These are phyloP conservation scores for Cyclostephanos invisitatus DNA, from an alignment of 108 stramenopile genomes.

Conservation along the genomic window DNA sequence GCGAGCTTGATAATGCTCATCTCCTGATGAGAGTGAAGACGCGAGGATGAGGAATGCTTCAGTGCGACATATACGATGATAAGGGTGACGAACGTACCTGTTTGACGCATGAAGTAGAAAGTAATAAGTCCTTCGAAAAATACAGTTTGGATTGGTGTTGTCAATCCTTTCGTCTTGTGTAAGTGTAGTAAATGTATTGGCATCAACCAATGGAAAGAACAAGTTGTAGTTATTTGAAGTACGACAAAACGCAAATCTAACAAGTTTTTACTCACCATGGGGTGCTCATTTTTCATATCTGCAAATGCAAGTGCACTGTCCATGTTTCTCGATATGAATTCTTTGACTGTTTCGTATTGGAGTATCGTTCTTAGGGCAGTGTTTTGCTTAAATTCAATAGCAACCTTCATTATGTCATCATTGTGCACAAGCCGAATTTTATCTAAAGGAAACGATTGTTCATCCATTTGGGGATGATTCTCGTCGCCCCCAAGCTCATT, in stretches of 20 bases:
- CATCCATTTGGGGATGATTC: too few species aligned
- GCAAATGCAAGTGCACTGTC: slow-evolving; percentile 2
- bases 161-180: neutral
- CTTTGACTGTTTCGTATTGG: neutral
- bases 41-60: neutral
- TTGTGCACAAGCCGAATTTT: neutral
- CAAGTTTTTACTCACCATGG: neutral
- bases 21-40: neutral
- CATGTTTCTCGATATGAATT: slow-evolving; percentile 8
- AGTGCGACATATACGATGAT: neutral
- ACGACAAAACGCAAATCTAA: neutral
- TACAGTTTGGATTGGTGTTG: neutral
- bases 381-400: neutral
- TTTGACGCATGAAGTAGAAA: slow-evolving; percentile 16
- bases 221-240: neutral
- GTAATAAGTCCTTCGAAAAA: slow-evolving; percentile 8
- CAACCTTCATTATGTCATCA: slow-evolving; percentile 1
- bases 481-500: neutral
- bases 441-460: slow-evolving; percentile 4
- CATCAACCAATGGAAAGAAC: neutral
- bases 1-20: slow-evolving; percentile 1
- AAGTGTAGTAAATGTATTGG: neutral
- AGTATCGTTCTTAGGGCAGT: neutral
- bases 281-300: neutral
- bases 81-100: neutral